A percentile compares a stretch with the other conserved stretches of the same genome.
Evolutionary conservation across 2,329 filamentous ascomycete species (phyloP).

Genomic region (Fusarium penzigii): DNA sequence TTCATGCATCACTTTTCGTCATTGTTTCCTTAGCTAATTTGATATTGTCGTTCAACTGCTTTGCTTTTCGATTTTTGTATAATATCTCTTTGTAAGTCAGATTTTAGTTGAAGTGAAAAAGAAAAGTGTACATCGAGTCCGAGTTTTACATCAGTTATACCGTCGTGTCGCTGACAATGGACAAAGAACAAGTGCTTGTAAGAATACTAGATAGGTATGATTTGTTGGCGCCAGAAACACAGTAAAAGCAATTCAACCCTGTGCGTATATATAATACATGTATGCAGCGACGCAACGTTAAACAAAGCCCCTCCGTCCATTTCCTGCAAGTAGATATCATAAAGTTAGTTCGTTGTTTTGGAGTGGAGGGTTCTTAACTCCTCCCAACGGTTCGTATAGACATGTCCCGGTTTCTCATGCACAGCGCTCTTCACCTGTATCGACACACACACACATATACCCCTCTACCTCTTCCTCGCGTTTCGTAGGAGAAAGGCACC

Average conservation of each 20-base stretch:
- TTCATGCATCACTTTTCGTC: conserved; percentile 28
- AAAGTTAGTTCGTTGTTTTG: not conserved
- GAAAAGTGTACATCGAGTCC: no score
- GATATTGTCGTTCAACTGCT: conserved; percentile 33
- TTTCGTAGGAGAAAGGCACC: conserved; percentile 85
- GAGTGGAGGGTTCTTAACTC: not conserved
- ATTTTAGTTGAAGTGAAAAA: no score
- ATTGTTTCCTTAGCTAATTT: conserved; percentile 40
- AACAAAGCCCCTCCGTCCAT: conserved; percentile 15
- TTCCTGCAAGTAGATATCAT: not conserved
- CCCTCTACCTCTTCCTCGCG: conserved; percentile 56
- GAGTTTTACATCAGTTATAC: not conserved
- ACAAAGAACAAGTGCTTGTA: not conserved
- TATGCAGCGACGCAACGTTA: conserved; percentile 15
- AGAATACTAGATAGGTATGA: not conserved
- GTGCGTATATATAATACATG: conserved; percentile 28
- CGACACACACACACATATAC: not conserved
- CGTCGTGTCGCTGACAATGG: not conserved
- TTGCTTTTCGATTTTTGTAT: conserved; percentile 6
- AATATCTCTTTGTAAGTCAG: no score
- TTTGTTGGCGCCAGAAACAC: not conserved
- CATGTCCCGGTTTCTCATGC: conserved; percentile 13
- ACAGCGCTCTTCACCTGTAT: conserved; percentile 2
- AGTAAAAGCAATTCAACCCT: conserved; percentile 8
- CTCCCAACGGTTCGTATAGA: conserved; percentile 2